Evolutionary conservation across 129 eudicot genomes (phyloP).

Genomic region (Mikania micrantha): DNA sequence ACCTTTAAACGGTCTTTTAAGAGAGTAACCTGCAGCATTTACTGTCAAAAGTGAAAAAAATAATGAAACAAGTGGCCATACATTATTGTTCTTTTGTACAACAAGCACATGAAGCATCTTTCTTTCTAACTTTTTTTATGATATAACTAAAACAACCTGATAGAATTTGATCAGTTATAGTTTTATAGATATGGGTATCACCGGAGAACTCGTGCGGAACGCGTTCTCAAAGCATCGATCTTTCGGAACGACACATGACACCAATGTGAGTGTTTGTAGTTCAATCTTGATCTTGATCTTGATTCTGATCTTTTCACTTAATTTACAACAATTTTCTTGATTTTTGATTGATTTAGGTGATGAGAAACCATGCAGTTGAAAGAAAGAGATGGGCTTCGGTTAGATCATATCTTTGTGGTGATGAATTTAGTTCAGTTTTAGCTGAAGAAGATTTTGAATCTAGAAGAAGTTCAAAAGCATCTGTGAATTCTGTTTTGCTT

Average conservation of each 20-base stretch:
- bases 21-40: not conserved
- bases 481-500: conserved; percentile 4
- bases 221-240: conserved; percentile 62
- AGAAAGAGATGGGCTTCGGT: conserved; percentile 62
- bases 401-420: conserved; percentile 81
- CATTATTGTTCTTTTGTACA: conserved; percentile 21
- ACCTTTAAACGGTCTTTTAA: no score
- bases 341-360: conserved; percentile 27
- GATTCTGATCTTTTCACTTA: not conserved
- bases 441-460: conserved; percentile 42
- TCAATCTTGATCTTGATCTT: not conserved
- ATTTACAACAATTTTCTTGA: not conserved
- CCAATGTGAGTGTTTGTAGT: conserved; percentile 30
- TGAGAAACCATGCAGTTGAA: conserved; percentile 37
- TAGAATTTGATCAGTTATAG: conserved; percentile 8
- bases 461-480: conserved; percentile 21
- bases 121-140: conserved; percentile 7
- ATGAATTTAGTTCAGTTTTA: conserved; percentile 50
- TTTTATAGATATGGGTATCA: conserved; percentile 63
- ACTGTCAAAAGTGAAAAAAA: not conserved
- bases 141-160: conserved; percentile 22
- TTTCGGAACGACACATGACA: conserved; percentile 35
- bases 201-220: conserved; percentile 71
- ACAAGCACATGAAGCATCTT: conserved; percentile 21
- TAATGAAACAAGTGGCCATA: conserved; percentile 26